phyloP scores from a whole-genome alignment of 495 filamentous ascomycete genomes.

The Penicillium samsonianum region DNA sequence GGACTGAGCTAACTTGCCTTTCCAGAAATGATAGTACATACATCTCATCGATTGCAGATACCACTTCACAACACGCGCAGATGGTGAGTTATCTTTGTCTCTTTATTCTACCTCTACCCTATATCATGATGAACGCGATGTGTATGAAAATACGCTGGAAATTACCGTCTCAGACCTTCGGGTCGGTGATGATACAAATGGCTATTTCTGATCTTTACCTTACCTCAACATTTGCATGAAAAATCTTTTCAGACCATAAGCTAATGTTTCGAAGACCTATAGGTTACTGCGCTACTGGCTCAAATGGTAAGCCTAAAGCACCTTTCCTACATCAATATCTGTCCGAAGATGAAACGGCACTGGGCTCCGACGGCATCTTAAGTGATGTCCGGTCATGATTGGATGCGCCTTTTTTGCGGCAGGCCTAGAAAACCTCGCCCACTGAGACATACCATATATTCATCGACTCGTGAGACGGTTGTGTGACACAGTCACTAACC shows the following conservation, averaged over 20 bases:
- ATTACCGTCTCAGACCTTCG: slow-evolving; percentile 95
- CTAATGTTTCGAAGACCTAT: slow-evolving; percentile 33
- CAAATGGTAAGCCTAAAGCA: slow-evolving; percentile 36
- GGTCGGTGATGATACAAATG: slow-evolving; percentile 83
- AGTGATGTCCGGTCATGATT: slow-evolving; percentile 63
- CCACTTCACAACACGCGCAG: slow-evolving; percentile 1
- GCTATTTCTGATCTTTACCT: slow-evolving; percentile 72
- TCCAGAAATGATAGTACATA: slow-evolving; percentile 20
- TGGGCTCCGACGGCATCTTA: slow-evolving; percentile 87
- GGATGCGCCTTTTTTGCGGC: slow-evolving; percentile 91
- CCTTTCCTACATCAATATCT: slow-evolving; percentile 16
- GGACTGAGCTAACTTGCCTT: slow-evolving; percentile 32
- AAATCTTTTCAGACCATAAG: slow-evolving; percentile 10
- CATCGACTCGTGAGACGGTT: slow-evolving; percentile 21
- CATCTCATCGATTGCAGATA: slow-evolving; percentile 8
- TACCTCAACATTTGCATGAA: slow-evolving; percentile 16
- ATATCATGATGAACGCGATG: slow-evolving; percentile 75
- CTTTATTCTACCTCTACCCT: slow-evolving; percentile 10
- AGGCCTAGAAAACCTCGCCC: slow-evolving; percentile 99
- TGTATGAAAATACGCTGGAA: slow-evolving; percentile 91
- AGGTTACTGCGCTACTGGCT: slow-evolving; percentile 4
- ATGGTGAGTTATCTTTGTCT: slow-evolving; percentile 31
- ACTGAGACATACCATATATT: slow-evolving; percentile 64
- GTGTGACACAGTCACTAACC: slow-evolving; percentile 37
- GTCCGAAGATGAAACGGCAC: slow-evolving; percentile 95